phyloP scores from a whole-genome alignment of 2,329 filamentous ascomycete genomes.

The Colletotrichum australisinense region DNA sequence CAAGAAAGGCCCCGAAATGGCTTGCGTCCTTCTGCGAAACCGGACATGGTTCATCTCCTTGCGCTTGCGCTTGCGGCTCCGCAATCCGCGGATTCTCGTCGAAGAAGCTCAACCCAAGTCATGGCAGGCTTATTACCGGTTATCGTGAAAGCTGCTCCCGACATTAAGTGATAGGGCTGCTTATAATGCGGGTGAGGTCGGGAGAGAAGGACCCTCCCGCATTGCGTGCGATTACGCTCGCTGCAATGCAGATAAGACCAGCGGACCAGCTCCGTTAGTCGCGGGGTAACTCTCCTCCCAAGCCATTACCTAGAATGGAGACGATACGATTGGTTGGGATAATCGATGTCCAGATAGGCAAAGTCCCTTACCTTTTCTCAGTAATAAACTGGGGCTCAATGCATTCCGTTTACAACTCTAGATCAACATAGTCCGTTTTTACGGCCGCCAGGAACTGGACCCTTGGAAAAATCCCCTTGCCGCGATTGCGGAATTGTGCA shows the following conservation, averaged over 20 bases:
- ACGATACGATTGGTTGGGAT: neutral
- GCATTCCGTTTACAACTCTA: neutral
- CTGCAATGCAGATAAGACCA: neutral
- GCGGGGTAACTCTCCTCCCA: neutral
- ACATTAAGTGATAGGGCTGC: conserved; percentile 3
- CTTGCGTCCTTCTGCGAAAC: neutral
- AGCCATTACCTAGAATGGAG: neutral
- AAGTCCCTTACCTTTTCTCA: neutral
- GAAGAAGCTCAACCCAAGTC: neutral
- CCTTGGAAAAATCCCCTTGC: neutral
- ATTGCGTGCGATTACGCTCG: neutral
- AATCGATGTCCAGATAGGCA: neutral
- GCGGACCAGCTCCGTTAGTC: neutral
- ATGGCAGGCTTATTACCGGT: neutral
- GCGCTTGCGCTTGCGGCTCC: too few relatives aligned
- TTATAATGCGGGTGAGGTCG: neutral
- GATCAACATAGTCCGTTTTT: neutral
- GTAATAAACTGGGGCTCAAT: neutral
- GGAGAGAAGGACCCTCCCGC: neutral
- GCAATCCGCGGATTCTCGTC: neutral
- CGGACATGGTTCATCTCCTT: neutral
- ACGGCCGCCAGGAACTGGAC: neutral
- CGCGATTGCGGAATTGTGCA: conserved; percentile 18
- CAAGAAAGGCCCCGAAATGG: too few relatives aligned
- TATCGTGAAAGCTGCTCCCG: neutral